A percentile compares a stretch with the other conserved stretches of the same genome.
Evolutionary conservation across 2,329 filamentous ascomycete species (phyloP).

Genomic region (Talaromyces sp.): DNA sequence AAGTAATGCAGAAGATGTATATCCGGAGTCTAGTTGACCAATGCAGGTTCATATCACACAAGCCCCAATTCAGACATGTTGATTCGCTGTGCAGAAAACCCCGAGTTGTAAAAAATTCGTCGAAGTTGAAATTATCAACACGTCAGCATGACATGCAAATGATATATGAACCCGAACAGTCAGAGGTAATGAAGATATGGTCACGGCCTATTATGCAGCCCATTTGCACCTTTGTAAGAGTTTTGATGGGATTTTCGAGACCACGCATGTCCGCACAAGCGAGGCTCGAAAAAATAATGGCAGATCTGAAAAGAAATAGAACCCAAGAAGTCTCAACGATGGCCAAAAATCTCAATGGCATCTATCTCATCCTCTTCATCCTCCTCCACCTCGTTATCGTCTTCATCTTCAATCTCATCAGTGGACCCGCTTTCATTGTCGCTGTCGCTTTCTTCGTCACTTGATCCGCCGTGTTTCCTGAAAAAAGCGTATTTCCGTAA

Average conservation of each 20-base stretch:
- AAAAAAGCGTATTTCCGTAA: constrained; percentile 41
- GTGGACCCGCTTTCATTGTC: constrained; percentile 46
- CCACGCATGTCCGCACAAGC: not conserved
- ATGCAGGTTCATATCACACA: not conserved
- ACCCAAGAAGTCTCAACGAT: constrained; percentile 40
- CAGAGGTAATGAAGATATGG: not conserved
- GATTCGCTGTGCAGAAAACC: not conserved
- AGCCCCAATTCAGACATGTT: not conserved
- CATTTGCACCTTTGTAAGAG: not conserved
- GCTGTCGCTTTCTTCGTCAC: constrained; percentile 38
- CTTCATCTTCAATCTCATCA: constrained; percentile 36
- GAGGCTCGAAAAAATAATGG: not conserved
- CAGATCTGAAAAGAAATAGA: not conserved
- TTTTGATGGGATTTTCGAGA: not conserved
- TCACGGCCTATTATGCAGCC: not conserved
- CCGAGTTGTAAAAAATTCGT: not conserved
- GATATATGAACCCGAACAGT: not conserved
- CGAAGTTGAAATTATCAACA: not conserved
- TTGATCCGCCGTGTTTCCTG: constrained; percentile 29
- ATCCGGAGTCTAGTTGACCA: not conserved
- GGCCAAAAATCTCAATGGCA: constrained; percentile 53
- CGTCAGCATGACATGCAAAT: not conserved
- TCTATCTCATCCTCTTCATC: constrained; percentile 49
- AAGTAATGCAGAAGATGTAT: not conserved
- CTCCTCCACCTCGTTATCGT: constrained; percentile 32